phyloP scores from a whole-genome alignment of 1,139 yeast genomes.

The Lodderomyces theae region DNA sequence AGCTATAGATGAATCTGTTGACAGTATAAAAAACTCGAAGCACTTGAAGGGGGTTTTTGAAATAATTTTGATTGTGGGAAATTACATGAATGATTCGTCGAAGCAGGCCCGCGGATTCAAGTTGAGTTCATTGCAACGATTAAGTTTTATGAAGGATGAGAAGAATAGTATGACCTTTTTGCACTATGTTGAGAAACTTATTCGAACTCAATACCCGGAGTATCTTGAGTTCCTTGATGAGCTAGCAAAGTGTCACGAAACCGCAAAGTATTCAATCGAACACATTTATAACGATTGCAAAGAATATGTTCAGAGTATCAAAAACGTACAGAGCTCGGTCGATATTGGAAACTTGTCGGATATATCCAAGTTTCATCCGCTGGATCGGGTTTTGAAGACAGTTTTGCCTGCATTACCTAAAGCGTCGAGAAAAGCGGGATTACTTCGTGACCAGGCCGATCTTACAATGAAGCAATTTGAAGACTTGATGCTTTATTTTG shows the following conservation, averaged over 20 bases:
- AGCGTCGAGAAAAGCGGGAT: constrained; percentile 65
- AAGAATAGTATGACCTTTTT: constrained; percentile 76
- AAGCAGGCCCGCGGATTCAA: constrained; percentile 83
- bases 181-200: constrained; percentile 74
- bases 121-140: constrained; percentile 67
- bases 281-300: constrained; percentile 62
- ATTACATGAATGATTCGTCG: constrained; percentile 76
- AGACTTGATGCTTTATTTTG: constrained; percentile 67
- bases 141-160: constrained; percentile 74
- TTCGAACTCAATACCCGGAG: constrained; percentile 67
- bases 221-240: constrained; percentile 59
- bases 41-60: constrained; percentile 67
- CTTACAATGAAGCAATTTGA: constrained; percentile 68
- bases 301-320: constrained; percentile 54
- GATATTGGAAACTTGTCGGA: constrained; percentile 78
- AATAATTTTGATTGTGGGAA: constrained; percentile 77
- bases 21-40: constrained; percentile 54
- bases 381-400: constrained; percentile 60
- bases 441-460: constrained; percentile 60
- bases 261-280: constrained; percentile 66
- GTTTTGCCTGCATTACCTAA: constrained; percentile 65
- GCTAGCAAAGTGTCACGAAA: constrained; percentile 54
- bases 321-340: constrained; percentile 68
- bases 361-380: constrained; percentile 70
- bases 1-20: constrained; percentile 62